Evolutionary conservation across 169 alveolate species (phyloP), one percentile per base, ranked within the genome.

Genomic region (Plasmodium cynomolgi): DNA sequence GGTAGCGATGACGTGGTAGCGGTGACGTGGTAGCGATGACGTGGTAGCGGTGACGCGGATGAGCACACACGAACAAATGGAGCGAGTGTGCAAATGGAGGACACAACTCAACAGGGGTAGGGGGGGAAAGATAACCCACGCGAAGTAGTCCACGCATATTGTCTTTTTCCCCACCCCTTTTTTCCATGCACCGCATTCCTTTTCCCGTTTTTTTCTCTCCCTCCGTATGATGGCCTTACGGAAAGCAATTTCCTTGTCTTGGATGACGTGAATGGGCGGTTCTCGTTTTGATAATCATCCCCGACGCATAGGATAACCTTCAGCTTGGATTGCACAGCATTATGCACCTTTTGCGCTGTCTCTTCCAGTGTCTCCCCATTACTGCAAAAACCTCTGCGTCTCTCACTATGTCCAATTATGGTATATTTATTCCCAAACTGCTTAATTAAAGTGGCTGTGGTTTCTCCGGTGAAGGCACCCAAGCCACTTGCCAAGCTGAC

Each of bases 391-490:
- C 94, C 90, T 50, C 58, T 15, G 39, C 75, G 81, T 72, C 94
- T 90, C 54, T 90, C 94, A 41, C 94, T 90, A 41, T 90, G 94
- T 34, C 94, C 94, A 20, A 90, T 74, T 90, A 90, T 80, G n/a
- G 94, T 90, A 17, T 90, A 90, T 11, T 20, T 33, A 37, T 13
- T 62, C 8, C 81, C 80, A 39, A 47, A 71, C n/a, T 95, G 96
- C 39, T 92, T 90, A 34, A 96, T 68, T 83, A 96, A 85, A 29
- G 84, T 95, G 11, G 97, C 97, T 20, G 97, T 96, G 81, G 96
- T 95, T 77, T 96, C 97, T 13, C 97, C 97, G 58, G 97, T 96
- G 79, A 81, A 96, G 20, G 97, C 96, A 5, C 97, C 97, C n/a
- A 92, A 91, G 20, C 93, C 95, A 6, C 84, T 83, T 79, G 83